phyloP scores from a whole-genome alignment of 1,139 yeast species.

The Yamadazyma triangularis region DNA sequence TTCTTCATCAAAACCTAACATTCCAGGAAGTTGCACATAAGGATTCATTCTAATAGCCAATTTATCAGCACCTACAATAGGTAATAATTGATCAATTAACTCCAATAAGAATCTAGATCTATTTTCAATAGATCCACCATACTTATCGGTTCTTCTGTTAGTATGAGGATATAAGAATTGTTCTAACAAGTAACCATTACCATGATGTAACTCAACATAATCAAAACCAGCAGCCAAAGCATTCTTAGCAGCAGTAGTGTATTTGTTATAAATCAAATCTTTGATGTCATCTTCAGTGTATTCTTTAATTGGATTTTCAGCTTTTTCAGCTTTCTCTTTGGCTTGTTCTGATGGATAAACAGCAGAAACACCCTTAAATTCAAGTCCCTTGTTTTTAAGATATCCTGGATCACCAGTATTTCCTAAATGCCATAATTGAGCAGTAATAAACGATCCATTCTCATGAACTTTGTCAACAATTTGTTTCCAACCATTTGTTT shows the following conservation, averaged over 20 bases:
- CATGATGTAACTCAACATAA: conserved; percentile 63
- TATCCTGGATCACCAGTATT: conserved; percentile 43
- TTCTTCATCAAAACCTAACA: conserved; percentile 30
- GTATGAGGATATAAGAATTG: conserved; percentile 47
- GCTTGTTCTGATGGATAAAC: conserved; percentile 16
- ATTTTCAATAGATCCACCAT: conserved; percentile 62
- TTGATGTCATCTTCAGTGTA: conserved; percentile 43
- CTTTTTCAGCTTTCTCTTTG: conserved; percentile 22
- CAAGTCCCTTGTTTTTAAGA: conserved; percentile 29
- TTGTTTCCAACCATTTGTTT: conserved; percentile 45
- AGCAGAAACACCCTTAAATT: conserved; percentile 22
- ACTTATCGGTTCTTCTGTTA: conserved; percentile 61
- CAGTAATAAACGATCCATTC: conserved; percentile 45
- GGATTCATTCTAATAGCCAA: conserved; percentile 62
- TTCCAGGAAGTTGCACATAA: conserved; percentile 38
- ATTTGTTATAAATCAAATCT: conserved; percentile 26
- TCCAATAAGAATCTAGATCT: conserved; percentile 55
- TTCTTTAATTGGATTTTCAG: conserved; percentile 31
- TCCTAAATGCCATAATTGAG: conserved; percentile 63
- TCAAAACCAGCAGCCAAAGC: conserved; percentile 62
- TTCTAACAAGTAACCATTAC: conserved; percentile 67
- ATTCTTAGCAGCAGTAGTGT: conserved; percentile 40
- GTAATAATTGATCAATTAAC: conserved; percentile 47
- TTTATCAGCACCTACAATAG: conserved; percentile 46
- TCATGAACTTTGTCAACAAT: conserved; percentile 48